Evolutionary conservation across 1,284 basidiomycete genomes (phyloP).

Genomic region (Pseudozyma thailandica): DNA sequence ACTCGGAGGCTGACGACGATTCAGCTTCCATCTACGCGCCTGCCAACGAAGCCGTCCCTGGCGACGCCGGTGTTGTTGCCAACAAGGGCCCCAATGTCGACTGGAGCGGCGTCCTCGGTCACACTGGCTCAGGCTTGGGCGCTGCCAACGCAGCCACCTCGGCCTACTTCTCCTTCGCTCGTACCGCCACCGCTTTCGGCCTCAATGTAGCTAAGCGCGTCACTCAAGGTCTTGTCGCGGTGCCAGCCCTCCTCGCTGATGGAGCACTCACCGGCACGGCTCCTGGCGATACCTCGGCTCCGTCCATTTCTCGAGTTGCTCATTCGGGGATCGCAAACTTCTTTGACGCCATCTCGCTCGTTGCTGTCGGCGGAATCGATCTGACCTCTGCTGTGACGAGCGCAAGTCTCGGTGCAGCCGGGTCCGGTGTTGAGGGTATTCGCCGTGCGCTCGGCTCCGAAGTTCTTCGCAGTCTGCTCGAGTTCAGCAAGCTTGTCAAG

Average conservation of each 20-base stretch:
- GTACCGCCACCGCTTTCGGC: slow-evolving; percentile 49
- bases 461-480: slow-evolving; percentile 47
- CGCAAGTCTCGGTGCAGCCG: slow-evolving; percentile 54
- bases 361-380: slow-evolving; percentile 60
- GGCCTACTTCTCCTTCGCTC: slow-evolving; percentile 53
- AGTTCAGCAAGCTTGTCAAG: slow-evolving; percentile 56
- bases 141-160: slow-evolving; percentile 58
- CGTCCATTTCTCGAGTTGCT: slow-evolving; percentile 36
- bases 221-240: slow-evolving; percentile 53
- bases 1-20: slow-evolving; percentile 41
- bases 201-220: slow-evolving; percentile 58
- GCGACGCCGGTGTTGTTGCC: slow-evolving; percentile 26
- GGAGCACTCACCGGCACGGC: slow-evolving; percentile 48
- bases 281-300: slow-evolving; percentile 25
- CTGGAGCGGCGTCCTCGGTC: slow-evolving; percentile 48
- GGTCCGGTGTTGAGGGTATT: slow-evolving; percentile 54
- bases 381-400: slow-evolving; percentile 57
- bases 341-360: slow-evolving; percentile 54
- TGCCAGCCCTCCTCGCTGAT: slow-evolving; percentile 53
- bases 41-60: slow-evolving; percentile 20
- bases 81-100: slow-evolving; percentile 13
- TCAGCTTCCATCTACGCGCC: slow-evolving; percentile 14
- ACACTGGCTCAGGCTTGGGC: slow-evolving; percentile 41
- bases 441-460: slow-evolving; percentile 51
- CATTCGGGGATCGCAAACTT: slow-evolving; percentile 56